phyloP scores from a whole-genome alignment of 2,329 filamentous ascomycete genomes.

The Alternaria tenuissima region DNA sequence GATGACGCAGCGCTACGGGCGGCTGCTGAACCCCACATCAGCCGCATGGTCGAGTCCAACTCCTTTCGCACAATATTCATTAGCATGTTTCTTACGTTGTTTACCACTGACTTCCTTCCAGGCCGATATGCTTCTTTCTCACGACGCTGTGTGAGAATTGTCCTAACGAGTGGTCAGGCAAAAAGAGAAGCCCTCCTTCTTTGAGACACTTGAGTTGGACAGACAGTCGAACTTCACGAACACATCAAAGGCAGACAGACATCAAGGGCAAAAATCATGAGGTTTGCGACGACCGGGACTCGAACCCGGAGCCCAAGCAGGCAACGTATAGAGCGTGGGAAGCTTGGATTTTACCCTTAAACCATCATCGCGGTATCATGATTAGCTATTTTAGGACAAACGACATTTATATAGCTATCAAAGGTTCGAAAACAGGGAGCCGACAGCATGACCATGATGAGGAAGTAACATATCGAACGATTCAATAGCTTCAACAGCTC shows the following conservation, averaged over 20 bases:
- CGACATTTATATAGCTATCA: neutral
- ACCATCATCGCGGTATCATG: constrained; percentile 29
- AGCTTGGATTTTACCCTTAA: constrained; percentile 45
- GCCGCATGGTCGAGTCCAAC: neutral
- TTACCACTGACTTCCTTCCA: neutral
- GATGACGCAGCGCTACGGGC: constrained; percentile 32
- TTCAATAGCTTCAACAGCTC: neutral
- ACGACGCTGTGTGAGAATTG: neutral
- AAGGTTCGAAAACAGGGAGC: accelerated
- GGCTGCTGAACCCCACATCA: constrained; percentile 18
- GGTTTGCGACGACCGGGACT: constrained; percentile 34
- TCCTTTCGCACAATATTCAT: neutral
- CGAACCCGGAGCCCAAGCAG: constrained; percentile 40
- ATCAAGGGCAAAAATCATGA: neutral
- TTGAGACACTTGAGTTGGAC: neutral
- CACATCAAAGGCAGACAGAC: neutral
- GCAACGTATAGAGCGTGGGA: constrained; percentile 28
- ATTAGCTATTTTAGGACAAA: accelerated
- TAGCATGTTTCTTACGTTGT: neutral
- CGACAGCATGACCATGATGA: no score
- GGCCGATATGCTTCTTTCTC: neutral
- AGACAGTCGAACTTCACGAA: neutral
- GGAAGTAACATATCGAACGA: accelerated
- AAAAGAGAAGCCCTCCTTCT: neutral
- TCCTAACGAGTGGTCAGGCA: neutral